Conservation (phyloP, 2,329 filamentous ascomycete genomes). For the Aspergillus brasiliensis region DNA sequence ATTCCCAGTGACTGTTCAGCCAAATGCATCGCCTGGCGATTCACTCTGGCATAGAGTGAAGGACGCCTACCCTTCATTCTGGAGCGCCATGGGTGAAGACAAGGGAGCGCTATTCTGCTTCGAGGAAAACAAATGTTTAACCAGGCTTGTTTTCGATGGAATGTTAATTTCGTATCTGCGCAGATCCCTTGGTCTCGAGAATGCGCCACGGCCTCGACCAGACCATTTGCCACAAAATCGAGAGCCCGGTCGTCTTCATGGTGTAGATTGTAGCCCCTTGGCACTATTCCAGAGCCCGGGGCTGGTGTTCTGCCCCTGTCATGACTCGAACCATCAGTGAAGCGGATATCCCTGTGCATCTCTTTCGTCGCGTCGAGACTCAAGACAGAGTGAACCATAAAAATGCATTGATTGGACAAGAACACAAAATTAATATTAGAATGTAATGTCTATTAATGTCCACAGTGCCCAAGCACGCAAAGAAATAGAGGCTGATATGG, state of each 20-base stretch:
- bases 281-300: too few relatives aligned
- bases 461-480: slow-evolving; percentile 8
- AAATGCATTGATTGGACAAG: not conserved
- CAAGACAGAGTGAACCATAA: not conserved
- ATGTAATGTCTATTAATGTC: slow-evolving; percentile 21
- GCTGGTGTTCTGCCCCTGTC: not conserved
- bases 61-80: not conserved
- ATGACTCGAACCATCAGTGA: not conserved
- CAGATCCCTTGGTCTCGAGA: slow-evolving; percentile 10
- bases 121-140: not conserved
- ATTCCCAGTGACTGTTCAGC: not conserved
- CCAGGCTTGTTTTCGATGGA: slow-evolving; percentile 14
- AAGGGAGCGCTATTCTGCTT: slow-evolving; percentile 1
- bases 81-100: not conserved
- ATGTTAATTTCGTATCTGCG: slow-evolving; percentile 24
- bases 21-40: not conserved
- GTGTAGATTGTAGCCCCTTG: not conserved
- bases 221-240: not conserved
- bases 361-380: not conserved
- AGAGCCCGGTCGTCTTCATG: not conserved
- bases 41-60: not conserved
- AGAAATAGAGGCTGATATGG: not conserved
- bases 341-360: slow-evolving; percentile 2
- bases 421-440: slow-evolving; percentile 16
- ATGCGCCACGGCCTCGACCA: not conserved